A percentile compares a stretch with the other conserved stretches of the same genome.
Evolutionary conservation across 345 rosid genomes (phyloP).

Genomic region (Noccaea caerulescens): DNA sequence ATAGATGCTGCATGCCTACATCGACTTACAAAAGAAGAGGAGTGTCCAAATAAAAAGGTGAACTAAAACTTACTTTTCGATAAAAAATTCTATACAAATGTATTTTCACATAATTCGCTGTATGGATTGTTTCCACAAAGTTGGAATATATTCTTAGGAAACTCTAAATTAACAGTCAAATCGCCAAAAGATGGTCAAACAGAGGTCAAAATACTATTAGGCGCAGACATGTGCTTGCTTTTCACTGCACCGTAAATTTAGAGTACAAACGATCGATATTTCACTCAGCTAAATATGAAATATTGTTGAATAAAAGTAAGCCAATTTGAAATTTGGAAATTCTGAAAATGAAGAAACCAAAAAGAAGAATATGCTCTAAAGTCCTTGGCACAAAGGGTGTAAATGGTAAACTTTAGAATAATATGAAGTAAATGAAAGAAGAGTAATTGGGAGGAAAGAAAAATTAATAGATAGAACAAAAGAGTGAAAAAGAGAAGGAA

Average conservation of each 20-base stretch:
- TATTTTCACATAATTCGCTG: not conserved
- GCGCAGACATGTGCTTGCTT: constrained; percentile 1
- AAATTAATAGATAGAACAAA: no score
- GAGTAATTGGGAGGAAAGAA: no score
- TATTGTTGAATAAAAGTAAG: not conserved
- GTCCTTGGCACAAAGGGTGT: not conserved
- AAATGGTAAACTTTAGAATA: no score
- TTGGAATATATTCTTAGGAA: not conserved
- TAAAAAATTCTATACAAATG: not conserved
- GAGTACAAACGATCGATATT: not conserved
- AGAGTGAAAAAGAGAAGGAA: no score
- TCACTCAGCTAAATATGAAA: not conserved
- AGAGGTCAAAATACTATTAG: not conserved
- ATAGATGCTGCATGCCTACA: no score
- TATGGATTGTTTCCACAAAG: not conserved
- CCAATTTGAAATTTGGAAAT: not conserved
- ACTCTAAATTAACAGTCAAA: not conserved
- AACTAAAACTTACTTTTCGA: not conserved
- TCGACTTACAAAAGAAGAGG: no score
- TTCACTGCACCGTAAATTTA: not conserved
- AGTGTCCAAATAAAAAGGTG: not conserved
- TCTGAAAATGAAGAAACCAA: not conserved
- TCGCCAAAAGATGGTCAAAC: not conserved
- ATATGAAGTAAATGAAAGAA: no score
- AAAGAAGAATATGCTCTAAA: not conserved